Conservation (phyloP, 345 rosid genomes). For the Euclidium syriacum region DNA sequence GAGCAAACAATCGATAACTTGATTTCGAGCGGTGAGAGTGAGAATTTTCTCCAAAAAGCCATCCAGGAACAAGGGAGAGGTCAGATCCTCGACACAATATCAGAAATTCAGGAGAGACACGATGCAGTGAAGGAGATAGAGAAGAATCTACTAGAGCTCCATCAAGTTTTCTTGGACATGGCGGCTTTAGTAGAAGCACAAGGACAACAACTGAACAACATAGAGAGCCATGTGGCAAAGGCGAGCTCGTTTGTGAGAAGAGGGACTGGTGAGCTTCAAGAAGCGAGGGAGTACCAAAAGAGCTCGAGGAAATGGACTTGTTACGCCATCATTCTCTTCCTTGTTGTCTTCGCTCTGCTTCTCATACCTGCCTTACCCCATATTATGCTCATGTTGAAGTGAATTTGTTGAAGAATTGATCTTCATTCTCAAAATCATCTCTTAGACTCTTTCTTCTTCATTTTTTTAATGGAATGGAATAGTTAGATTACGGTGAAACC, state of each 20-base stretch:
- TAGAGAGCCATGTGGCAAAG: conserved; percentile 79
- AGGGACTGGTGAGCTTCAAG: conserved; percentile 67
- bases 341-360: conserved; percentile 40
- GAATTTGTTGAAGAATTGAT: background rate
- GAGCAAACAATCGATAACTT: conserved; percentile 71
- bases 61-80: conserved; percentile 89
- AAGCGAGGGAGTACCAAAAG: conserved; percentile 71
- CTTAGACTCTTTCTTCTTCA: background rate
- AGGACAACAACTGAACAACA: conserved; percentile 79
- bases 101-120: conserved; percentile 85
- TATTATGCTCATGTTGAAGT: conserved; percentile 28
- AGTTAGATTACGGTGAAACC: conserved; percentile 23
- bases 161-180: conserved; percentile 91
- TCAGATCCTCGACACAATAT: conserved; percentile 68
- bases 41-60: conserved; percentile 75
- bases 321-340: conserved; percentile 47
- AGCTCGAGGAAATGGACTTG: conserved; percentile 80
- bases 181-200: conserved; percentile 86
- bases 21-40: conserved; percentile 87
- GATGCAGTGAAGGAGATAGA: conserved; percentile 89
- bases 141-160: conserved; percentile 72
- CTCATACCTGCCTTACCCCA: conserved; percentile 48
- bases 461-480: background rate
- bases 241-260: conserved; percentile 78
- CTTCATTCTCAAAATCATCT: conserved; percentile 2